Base-by-base conservation (phyloP, 202 grass and related monocot species). In the Sporobolus alterniflorus region DNA sequence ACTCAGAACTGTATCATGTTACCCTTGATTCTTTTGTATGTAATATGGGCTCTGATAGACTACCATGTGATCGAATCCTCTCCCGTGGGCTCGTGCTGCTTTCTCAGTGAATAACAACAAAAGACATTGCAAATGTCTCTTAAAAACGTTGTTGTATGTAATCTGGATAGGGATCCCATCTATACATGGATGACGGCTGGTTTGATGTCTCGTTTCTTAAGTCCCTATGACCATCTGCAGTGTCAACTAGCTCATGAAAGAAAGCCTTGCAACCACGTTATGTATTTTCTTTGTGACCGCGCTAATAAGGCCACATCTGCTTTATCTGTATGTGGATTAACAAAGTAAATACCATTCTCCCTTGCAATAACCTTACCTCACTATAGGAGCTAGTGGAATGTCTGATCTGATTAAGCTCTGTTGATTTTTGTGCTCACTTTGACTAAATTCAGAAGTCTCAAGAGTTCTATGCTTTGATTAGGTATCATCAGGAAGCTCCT, bases 11-110 rank as follows among this genome's bases (percentile, higher is more conserved):
- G 62, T 87, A 80, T 44, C 78, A 80, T 80, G 80, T 75, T 71
- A 86, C 74, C 79, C 42, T 75, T 80, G 75, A 90, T 87, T 90
- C 84, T 87, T 91, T 88, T 82, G 82, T 91, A 85, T 85, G 85
- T 88, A 91, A 88, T 79, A 55, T 91, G 82, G 36, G 68, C 28
- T 70, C 28, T 54, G 62, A 52, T 36, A 64, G 72, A 85, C 42
- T 40, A 73, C 41, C 9, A 65, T 77, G 77, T 78, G 77, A 82
- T 82, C 40, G 74, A 85, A 77, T 83, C 74, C 26, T 71, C 43
- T 76, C 31, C 54, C 59, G 6, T 42, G 9, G 49, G 33, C 9
- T 43, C 41, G 46, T 73, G 22, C 77, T 42, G 50, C 85, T 11
- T 73, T 77, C 29, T 34, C 9, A 34, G 49, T 83, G 74, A 83